Percentiles rank a stretch among this genome's conserved stretches.
phyloP scores from a whole-genome alignment of 495 filamentous ascomycete genomes.

The Xylona heveae region DNA sequence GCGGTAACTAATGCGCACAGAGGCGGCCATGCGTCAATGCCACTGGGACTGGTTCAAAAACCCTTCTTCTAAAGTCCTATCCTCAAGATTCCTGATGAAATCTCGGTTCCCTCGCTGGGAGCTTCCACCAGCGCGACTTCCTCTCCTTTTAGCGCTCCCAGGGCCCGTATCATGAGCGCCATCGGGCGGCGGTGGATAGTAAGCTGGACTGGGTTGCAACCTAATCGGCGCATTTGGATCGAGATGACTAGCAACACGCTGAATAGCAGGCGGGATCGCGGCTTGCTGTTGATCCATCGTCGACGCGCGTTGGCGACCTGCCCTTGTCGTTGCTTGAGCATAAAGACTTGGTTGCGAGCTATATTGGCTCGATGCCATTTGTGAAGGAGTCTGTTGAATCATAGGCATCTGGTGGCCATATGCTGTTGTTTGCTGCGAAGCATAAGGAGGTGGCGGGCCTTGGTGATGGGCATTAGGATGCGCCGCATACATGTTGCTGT shows the following conservation, averaged over 20 bases:
- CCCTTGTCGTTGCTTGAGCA: constrained; percentile 62
- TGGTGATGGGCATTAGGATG: constrained; percentile 30
- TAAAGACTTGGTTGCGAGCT: constrained; percentile 54
- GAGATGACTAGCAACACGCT: constrained; percentile 89
- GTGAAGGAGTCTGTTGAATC: constrained; percentile 37
- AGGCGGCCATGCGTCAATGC: constrained; percentile 33
- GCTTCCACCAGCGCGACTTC: constrained; percentile 41
- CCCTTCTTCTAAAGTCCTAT: constrained; percentile 80
- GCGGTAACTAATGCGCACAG: too few relatives aligned
- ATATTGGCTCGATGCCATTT: constrained; percentile 50
- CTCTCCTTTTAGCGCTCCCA: constrained; percentile 48
- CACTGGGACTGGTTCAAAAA: constrained; percentile 43
- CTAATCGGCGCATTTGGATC: constrained; percentile 90
- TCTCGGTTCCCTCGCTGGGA: constrained; percentile 50
- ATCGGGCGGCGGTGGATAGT: constrained; percentile 90
- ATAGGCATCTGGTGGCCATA: constrained; percentile 58
- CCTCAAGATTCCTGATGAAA: constrained; percentile 85
- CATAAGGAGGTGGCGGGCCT: constrained; percentile 71
- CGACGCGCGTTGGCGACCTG: constrained; percentile 73
- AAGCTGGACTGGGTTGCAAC: constrained; percentile 87
- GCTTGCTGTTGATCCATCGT: constrained; percentile 88
- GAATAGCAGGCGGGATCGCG: constrained; percentile 80
- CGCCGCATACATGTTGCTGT: constrained; percentile 56
- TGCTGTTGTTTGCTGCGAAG: constrained; percentile 34
- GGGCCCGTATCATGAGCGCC: constrained; percentile 38